Evolutionary conservation across 371 early-diverging fungal species (phyloP), one percentile per base, ranked within the genome.

Genomic region (Choanephora cucurbitarum): DNA sequence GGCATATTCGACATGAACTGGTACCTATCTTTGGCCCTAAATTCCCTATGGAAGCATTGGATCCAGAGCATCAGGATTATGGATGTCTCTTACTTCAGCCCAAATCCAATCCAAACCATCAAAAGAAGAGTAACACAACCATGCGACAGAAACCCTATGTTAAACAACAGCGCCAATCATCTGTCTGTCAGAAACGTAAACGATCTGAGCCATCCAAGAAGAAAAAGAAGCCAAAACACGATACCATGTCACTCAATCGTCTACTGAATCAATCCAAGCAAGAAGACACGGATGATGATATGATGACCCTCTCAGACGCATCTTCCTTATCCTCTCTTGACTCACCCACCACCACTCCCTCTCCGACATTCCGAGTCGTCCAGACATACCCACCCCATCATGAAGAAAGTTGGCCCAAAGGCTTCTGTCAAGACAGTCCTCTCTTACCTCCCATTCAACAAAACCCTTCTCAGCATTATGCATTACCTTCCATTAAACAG

Each of bases 1-100:
- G 73, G 65, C 65, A 70, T 32, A 73, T 87, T 28, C 77, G 88
- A 15, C 69, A 78, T n/a, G 83, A 85, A 46, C 65, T 87, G 5
- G 70, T 78, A 4, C 82, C 83, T 21, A 71, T 87, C 33, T 87
- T 87, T 64, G 88, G 88, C 0, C 79, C 78, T 11, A 55, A 62
- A 8, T 85, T 87, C 54, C 68, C 72, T 9, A 57, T 66, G 19
- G 81, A 80, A 57, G 82, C 77, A 32, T 64, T 84, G 9, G 68
- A 73, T 17, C 83, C 87, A 11, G 64, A 61, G 24, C 75, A 83
- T 21, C 71, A 74, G 17, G 80, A 81, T 1, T 82, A 70, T 51
- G 75, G 75, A 7, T 73, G 73, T 52, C 63, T 79, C 3, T 45
- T 78, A 34, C 55, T 78, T 1, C 67, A 73, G 52, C 74, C 74